These are phyloP conservation scores for Entomophthora muscae DNA, from an alignment of 371 early-diverging fungal genomes.

Conservation along the genomic window DNA sequence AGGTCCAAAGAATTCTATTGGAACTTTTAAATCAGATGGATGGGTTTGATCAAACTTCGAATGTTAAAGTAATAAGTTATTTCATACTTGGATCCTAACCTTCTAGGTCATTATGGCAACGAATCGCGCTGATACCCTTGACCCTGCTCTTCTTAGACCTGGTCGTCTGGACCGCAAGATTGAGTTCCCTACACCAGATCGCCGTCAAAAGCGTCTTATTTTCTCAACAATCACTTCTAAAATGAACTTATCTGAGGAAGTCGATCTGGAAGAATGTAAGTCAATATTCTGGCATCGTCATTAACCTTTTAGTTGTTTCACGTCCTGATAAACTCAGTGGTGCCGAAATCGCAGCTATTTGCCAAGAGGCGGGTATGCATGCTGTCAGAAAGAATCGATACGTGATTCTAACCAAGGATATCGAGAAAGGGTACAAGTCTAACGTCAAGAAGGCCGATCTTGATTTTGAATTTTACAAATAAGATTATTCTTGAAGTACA, in stretches of 20 bases:
- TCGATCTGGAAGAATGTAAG: conserved; percentile 96
- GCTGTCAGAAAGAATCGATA: conserved; percentile 95
- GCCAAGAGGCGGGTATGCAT: conserved; percentile 99
- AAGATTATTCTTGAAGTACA: too few species aligned
- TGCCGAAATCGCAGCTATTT: conserved; percentile 99
- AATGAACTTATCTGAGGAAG: conserved; percentile 98
- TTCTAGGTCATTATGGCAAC: conserved; percentile 98
- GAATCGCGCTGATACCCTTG: conserved; percentile 98
- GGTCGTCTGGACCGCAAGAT: conserved; percentile 99
- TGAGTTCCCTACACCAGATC: conserved; percentile 98
- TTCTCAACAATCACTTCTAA: conserved; percentile 94
- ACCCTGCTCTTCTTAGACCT: conserved; percentile 97
- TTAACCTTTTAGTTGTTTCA: conserved; percentile 55
- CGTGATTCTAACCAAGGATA: conserved; percentile 91
- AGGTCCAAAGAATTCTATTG: conserved; percentile 98
- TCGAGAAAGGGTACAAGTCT: conserved; percentile 96
- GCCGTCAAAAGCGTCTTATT: conserved; percentile 98
- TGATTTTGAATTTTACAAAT: conserved; percentile 93
- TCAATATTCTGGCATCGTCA: conserved; percentile 6
- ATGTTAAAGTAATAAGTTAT: conserved; percentile 64
- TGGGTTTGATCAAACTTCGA: conserved; percentile 97
- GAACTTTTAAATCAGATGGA: conserved; percentile 99
- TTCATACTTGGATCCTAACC: not conserved
- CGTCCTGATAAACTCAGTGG: conserved; percentile 97
- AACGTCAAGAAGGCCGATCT: conserved; percentile 92